Conservation (phyloP, 164 flowering plant genomes). For the Aristolochia californica region DNA sequence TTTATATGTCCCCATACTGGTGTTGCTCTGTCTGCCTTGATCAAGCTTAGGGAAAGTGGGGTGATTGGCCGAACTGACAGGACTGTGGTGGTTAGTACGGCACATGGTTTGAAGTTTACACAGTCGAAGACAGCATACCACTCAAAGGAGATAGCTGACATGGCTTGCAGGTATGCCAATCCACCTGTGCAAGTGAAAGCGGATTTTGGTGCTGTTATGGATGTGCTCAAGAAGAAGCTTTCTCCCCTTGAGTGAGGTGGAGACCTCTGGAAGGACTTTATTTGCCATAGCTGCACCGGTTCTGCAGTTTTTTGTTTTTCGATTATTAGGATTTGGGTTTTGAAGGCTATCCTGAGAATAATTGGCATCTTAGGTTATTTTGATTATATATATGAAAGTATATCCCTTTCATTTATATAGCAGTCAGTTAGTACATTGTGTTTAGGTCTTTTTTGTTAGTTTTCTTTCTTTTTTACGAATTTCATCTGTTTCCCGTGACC, state of each 20-base stretch:
- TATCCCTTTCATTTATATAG: no score
- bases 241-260: not conserved
- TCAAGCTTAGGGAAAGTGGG: conserved; percentile 63
- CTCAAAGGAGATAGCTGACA: conserved; percentile 38
- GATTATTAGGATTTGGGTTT: no score
- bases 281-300: no score
- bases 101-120: conserved; percentile 88
- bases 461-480: no score
- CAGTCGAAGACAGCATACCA: conserved; percentile 83
- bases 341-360: no score
- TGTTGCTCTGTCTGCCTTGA: conserved; percentile 71
- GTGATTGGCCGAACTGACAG: conserved; percentile 52
- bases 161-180: conserved; percentile 55
- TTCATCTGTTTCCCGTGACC: no score
- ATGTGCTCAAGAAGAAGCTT: conserved; percentile 42
- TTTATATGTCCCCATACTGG: conserved; percentile 91
- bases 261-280: no score
- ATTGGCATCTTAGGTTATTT: no score
- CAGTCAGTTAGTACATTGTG: no score
- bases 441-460: no score
- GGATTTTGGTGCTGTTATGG: conserved; percentile 61
- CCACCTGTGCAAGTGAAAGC: conserved; percentile 56
- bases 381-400: no score
- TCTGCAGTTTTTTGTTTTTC: no score
- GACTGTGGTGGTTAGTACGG: conserved; percentile 90